These are phyloP conservation scores for Aspergillus panamensis DNA, from an alignment of 495 filamentous ascomycete genomes.

Conservation along the genomic window DNA sequence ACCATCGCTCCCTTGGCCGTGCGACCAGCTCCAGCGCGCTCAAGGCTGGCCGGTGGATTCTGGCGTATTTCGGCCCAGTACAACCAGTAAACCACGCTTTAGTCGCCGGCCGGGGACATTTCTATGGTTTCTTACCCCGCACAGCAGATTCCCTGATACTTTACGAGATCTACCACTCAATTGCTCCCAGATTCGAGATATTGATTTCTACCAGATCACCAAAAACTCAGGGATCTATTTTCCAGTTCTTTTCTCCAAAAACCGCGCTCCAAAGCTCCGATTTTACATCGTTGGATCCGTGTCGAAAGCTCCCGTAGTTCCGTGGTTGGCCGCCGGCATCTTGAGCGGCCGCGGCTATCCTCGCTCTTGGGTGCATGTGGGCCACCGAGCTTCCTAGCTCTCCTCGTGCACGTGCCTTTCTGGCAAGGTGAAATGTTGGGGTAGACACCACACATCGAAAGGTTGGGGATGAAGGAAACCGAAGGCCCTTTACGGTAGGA, in stretches of 20 bases:
- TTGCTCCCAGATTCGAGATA: not conserved
- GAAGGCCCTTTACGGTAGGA: no score
- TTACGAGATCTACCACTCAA: not conserved
- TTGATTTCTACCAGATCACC: not conserved
- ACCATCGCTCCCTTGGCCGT: no score
- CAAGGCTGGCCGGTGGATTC: not conserved
- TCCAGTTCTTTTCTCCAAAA: not conserved
- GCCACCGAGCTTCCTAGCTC: not conserved
- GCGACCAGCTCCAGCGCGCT: no score
- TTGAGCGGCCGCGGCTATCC: constrained; percentile 16
- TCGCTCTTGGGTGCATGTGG: constrained; percentile 1
- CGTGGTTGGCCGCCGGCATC: constrained; percentile 16
- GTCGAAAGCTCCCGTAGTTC: constrained; percentile 9
- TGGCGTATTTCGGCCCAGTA: not conserved
- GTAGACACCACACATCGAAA: no score
- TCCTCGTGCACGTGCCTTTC: not conserved
- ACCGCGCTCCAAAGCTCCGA: not conserved
- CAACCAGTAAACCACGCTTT: not conserved
- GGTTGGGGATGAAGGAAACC: no score
- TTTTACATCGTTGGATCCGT: not conserved
- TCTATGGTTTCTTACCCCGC: not conserved
- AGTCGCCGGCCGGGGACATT: not conserved
- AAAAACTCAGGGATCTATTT: not conserved
- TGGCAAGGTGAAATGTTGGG: not conserved
- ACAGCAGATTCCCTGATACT: not conserved